phyloP scores from a whole-genome alignment of 1,284 basidiomycete species.

The Ustilago lituana region DNA sequence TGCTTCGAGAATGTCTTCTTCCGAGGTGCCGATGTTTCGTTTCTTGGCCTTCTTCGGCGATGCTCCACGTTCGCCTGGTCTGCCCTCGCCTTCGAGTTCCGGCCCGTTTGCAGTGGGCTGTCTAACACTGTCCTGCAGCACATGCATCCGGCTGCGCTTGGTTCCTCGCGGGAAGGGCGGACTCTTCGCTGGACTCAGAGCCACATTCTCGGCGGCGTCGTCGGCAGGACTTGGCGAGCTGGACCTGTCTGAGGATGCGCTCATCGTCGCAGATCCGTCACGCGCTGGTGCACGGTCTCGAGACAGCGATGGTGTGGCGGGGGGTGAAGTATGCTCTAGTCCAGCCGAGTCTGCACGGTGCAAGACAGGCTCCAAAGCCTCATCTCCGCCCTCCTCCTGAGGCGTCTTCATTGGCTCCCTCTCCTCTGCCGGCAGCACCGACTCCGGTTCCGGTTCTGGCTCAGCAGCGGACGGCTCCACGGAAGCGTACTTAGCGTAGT shows the following conservation, averaged over 20 bases:
- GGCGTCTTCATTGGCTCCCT: not conserved
- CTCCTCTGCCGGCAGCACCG: not conserved
- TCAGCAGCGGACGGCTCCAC: slow-evolving; percentile 3
- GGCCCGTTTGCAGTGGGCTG: slow-evolving; percentile 6
- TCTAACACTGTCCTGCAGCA: slow-evolving; percentile 21
- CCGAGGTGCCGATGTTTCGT: not conserved
- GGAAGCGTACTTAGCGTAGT: slow-evolving; percentile 13
- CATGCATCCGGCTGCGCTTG: slow-evolving; percentile 18
- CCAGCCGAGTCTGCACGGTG: slow-evolving; percentile 5
- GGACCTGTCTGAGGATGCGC: slow-evolving; percentile 21
- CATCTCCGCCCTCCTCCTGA: not conserved
- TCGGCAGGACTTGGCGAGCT: slow-evolving; percentile 18
- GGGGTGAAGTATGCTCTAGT: slow-evolving; percentile 12
- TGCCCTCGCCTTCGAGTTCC: slow-evolving; percentile 1
- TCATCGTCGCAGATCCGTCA: slow-evolving; percentile 13
- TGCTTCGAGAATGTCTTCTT: not conserved
- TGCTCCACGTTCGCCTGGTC: slow-evolving; percentile 1
- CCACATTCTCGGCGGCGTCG: not conserved
- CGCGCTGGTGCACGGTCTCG: not conserved
- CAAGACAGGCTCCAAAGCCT: not conserved
- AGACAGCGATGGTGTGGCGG: slow-evolving; percentile 14
- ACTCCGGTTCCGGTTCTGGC: too few relatives aligned
- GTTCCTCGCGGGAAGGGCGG: slow-evolving; percentile 13
- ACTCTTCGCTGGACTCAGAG: not conserved
- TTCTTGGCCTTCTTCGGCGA: slow-evolving; percentile 5